These are phyloP conservation scores for Macrophomina phaseolina DNA, from an alignment of 2,329 filamentous ascomycete genomes.

Conservation along the genomic window DNA sequence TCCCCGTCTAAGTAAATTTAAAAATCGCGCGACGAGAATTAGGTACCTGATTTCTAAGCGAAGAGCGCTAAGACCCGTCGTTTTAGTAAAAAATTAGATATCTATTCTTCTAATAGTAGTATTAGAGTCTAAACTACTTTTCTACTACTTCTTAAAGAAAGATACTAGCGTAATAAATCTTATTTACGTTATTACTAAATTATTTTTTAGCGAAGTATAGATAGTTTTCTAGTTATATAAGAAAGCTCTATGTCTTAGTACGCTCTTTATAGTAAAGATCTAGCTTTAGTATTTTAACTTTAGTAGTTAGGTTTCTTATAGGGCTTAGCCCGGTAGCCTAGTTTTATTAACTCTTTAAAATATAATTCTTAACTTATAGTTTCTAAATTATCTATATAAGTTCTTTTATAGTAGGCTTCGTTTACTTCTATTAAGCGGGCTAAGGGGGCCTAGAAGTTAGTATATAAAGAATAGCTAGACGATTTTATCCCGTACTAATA, in stretches of 20 bases:
- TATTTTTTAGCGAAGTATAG: neutral
- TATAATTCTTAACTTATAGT: neutral
- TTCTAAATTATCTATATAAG: neutral
- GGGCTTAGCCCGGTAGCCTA: neutral
- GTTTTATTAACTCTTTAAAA: neutral
- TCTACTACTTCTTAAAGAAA: neutral
- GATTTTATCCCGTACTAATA: no score
- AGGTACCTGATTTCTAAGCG: no score
- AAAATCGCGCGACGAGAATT: no score
- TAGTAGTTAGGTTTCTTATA: neutral
- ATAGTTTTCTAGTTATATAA: neutral
- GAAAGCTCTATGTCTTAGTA: neutral
- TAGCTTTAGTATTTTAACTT: neutral
- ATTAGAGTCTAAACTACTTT: neutral
- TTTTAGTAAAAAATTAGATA: no score
- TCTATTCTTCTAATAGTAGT: no score
- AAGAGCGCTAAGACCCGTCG: no score
- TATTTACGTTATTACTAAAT: neutral
- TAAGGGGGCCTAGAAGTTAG: no score
- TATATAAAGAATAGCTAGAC: no score
- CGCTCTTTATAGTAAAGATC: neutral
- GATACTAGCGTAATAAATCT: neutral
- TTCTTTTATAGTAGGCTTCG: neutral
- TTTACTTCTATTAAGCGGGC: neutral
- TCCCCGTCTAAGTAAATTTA: no score